Evolutionary conservation across 345 rosid species (phyloP).

Genomic region (Citrus trifoliata): DNA sequence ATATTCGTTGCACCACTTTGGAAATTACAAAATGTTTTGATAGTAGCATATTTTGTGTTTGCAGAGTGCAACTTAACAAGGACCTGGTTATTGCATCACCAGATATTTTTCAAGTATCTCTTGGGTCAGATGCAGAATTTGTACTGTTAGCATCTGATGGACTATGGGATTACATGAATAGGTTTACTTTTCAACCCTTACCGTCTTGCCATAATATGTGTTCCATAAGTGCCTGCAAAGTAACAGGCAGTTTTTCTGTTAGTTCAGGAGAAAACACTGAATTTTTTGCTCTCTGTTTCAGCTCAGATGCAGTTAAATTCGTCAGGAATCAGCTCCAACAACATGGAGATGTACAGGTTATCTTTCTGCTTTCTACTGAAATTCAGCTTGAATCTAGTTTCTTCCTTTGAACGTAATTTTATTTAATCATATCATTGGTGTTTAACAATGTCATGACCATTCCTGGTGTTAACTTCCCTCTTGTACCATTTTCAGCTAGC

Average conservation of each 20-base stretch:
- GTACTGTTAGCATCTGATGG: slow-evolving; percentile 88
- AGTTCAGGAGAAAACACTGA: slow-evolving; percentile 3
- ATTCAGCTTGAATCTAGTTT: background rate
- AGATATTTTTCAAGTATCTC: slow-evolving; percentile 59
- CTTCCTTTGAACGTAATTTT: background rate
- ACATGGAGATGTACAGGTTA: slow-evolving; percentile 96
- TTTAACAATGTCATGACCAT: too few relatives aligned
- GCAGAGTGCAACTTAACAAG: slow-evolving; percentile 62
- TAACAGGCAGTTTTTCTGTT: background rate
- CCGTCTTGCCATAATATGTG: background rate
- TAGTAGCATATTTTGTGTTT: slow-evolving; percentile 5
- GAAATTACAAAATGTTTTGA: slow-evolving; percentile 6
- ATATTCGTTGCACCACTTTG: background rate
- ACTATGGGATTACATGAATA: slow-evolving; percentile 90
- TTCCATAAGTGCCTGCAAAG: background rate
- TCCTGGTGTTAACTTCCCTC: slow-evolving; percentile 8
- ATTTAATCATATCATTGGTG: background rate
- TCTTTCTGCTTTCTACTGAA: background rate
- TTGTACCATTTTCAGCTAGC: slow-evolving; percentile 57
- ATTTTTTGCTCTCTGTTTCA: slow-evolving; percentile 28
- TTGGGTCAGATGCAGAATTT: slow-evolving; percentile 79
- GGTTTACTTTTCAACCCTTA: slow-evolving; percentile 32
- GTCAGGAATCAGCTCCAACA: slow-evolving; percentile 75
- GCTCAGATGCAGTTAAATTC: slow-evolving; percentile 70
- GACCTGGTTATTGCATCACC: slow-evolving; percentile 84